Evolutionary conservation across 106 monocot species (phyloP).

Genomic region (Posidonia australis): DNA sequence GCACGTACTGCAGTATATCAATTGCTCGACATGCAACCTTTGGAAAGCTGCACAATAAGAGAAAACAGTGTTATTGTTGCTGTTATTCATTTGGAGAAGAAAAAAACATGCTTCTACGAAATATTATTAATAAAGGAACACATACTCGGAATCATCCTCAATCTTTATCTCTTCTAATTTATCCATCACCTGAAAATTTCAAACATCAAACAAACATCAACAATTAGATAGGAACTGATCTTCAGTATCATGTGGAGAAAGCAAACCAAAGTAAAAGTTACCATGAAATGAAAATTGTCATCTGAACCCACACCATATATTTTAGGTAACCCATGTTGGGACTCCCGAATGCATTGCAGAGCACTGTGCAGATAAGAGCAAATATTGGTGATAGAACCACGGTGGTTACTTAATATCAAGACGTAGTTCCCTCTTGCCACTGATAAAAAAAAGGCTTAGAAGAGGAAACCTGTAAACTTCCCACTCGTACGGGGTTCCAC

Average conservation of each 20-base stretch:
- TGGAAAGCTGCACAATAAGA: too few species aligned
- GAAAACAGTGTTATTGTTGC: too few species aligned
- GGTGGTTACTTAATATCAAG: not conserved
- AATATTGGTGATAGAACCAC: not conserved
- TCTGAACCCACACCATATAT: not conserved
- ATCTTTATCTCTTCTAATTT: not conserved
- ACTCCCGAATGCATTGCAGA: not conserved
- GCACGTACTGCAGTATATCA: too few species aligned
- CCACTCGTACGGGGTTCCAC: conserved; percentile 3
- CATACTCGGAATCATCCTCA: not conserved
- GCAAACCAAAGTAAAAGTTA: not conserved
- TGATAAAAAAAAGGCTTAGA: not conserved
- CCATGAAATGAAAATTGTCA: not conserved
- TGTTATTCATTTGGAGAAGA: too few species aligned
- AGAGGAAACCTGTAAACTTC: conserved; percentile 4
- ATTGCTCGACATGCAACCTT: too few species aligned
- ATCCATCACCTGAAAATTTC: not conserved
- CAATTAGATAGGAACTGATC: not conserved
- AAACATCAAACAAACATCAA: not conserved
- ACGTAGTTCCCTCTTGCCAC: not conserved
- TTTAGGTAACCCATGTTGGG: not conserved
- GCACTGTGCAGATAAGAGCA: not conserved
- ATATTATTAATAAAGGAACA: not conserved
- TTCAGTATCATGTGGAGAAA: not conserved
- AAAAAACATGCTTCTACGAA: too few species aligned